Percentiles rank a stretch among this genome's conserved stretches.
Evolutionary conservation across 1,284 basidiomycete species (phyloP).

Genomic region (Sphagnurus paluster): DNA sequence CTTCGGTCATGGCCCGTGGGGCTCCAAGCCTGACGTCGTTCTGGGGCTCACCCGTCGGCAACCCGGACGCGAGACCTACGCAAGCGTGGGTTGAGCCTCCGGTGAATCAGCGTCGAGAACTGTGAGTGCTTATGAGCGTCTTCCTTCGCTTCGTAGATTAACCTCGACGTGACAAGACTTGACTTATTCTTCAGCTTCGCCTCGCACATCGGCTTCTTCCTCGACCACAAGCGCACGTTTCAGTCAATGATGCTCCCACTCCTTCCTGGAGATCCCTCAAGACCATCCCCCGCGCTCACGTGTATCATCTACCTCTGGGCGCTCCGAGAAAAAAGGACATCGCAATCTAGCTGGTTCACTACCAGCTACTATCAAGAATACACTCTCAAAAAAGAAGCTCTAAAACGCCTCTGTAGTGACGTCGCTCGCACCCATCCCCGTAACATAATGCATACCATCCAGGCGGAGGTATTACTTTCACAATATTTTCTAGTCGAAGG

Average conservation of each 20-base stretch:
- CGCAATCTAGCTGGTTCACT: too few species aligned
- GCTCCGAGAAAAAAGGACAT: too few species aligned
- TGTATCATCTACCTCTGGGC: conserved; percentile 47
- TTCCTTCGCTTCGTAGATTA: neutral
- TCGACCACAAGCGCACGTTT: conserved; percentile 39
- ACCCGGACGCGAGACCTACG: too few species aligned
- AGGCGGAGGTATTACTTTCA: conserved; percentile 47
- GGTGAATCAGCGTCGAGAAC: neutral
- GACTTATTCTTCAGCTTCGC: conserved; percentile 7
- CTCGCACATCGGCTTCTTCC: conserved; percentile 44
- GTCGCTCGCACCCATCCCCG: conserved; percentile 32
- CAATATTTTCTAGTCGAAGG: conserved; percentile 43
- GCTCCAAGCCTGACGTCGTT: too few species aligned
- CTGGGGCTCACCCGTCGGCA: too few species aligned
- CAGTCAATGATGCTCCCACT: conserved; percentile 30
- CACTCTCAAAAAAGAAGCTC: conserved; percentile 17
- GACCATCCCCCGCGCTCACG: conserved; percentile 47
- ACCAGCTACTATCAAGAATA: conserved; percentile 30
- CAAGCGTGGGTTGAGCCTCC: conserved; percentile 1
- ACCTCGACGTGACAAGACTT: neutral
- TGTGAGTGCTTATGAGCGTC: neutral
- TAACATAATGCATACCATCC: conserved; percentile 40
- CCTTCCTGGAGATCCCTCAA: conserved; percentile 33
- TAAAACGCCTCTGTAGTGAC: conserved; percentile 28
- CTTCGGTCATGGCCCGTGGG: too few species aligned